These are phyloP conservation scores for Apocynum venetum DNA, from an alignment of 257 asterid species.

Conservation along the genomic window DNA sequence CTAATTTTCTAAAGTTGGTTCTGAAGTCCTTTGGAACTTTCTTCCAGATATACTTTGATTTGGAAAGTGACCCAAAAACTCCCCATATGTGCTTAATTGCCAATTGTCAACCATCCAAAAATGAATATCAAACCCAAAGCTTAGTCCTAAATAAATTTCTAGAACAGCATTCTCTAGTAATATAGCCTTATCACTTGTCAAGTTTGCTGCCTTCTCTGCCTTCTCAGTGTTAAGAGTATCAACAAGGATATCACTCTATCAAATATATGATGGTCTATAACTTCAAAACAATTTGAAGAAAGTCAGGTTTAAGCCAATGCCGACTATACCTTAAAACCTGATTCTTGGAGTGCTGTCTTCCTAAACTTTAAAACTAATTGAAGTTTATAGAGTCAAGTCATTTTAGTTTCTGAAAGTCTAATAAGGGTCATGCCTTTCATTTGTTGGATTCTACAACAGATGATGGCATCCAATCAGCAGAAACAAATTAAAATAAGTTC, in stretches of 20 bases:
- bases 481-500: neutral
- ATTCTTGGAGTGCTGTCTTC: too few species aligned
- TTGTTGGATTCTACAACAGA: neutral
- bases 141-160: neutral
- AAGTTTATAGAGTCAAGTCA: neutral
- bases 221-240: neutral
- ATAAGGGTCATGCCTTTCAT: neutral
- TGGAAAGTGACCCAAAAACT: neutral
- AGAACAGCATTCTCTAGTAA: too few species aligned
- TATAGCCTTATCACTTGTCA: neutral
- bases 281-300: neutral
- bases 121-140: neutral
- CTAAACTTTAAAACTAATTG: neutral
- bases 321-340: neutral
- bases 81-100: neutral
- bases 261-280: neutral
- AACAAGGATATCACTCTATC: neutral
- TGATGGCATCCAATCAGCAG: neutral
- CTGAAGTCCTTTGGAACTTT: neutral
- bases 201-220: neutral
- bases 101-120: neutral
- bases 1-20: neutral
- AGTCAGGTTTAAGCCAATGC: neutral
- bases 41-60: neutral
- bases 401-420: neutral